A percentile compares a stretch with the other conserved stretches of the same genome.
These are phyloP conservation scores for Venturia aucupariae DNA, from an alignment of 2,329 filamentous ascomycete species.

Conservation along the genomic window DNA sequence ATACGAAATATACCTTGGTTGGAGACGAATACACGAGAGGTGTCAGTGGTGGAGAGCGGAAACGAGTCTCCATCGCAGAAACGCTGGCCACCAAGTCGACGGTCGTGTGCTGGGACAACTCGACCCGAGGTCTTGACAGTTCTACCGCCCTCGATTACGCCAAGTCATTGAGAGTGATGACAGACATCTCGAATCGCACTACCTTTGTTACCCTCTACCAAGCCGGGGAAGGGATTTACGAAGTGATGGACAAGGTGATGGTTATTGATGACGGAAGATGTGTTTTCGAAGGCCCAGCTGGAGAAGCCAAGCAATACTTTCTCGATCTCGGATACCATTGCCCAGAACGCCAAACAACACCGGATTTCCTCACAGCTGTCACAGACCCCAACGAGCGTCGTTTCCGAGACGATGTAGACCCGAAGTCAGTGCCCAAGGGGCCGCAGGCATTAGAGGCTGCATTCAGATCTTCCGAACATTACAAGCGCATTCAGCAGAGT, in stretches of 20 bases:
- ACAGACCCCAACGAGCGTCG: slow-evolving; percentile 52
- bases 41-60: slow-evolving; percentile 39
- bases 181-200: slow-evolving; percentile 53
- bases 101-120: slow-evolving; percentile 45
- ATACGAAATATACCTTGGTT: slow-evolving; percentile 64
- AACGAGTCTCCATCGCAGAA: slow-evolving; percentile 41
- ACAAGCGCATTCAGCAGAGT: slow-evolving; percentile 51
- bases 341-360: slow-evolving; percentile 56
- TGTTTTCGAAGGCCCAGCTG: slow-evolving; percentile 53
- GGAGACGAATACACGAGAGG: slow-evolving; percentile 67
- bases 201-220: slow-evolving; percentile 64
- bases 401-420: slow-evolving; percentile 46
- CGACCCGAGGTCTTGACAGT: slow-evolving; percentile 63
- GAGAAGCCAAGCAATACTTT: slow-evolving; percentile 56
- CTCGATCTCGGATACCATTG: slow-evolving; percentile 58
- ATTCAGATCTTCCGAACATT: slow-evolving; percentile 34
- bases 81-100: slow-evolving; percentile 36
- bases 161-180: slow-evolving; percentile 53
- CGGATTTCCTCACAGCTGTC: slow-evolving; percentile 65
- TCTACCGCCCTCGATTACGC: slow-evolving; percentile 67
- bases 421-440: slow-evolving; percentile 42
- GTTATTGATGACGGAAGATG: slow-evolving; percentile 33
- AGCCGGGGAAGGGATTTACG: slow-evolving; percentile 38
- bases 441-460: slow-evolving; percentile 41
- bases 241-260: slow-evolving; percentile 23